Conservation (phyloP, 192 early-diverging fungal genomes). For the Polychytrium aggregatum region DNA sequence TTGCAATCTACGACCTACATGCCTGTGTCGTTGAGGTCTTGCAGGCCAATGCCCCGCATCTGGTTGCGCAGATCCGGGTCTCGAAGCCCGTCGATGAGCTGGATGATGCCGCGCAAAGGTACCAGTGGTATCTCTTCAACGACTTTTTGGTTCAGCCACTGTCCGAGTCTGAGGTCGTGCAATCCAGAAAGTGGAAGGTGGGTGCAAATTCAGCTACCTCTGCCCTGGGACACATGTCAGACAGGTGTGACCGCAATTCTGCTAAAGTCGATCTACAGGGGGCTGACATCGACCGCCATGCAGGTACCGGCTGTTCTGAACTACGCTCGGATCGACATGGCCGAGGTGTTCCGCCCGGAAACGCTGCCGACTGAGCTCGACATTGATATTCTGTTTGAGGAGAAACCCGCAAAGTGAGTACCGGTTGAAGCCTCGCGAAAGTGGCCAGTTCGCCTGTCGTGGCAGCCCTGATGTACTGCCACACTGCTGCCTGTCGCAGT, state of each 20-base stretch:
- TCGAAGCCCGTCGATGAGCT: constrained; percentile 2
- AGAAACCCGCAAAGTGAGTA: too few relatives aligned
- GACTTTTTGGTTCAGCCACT: constrained; percentile 85
- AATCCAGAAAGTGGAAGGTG: constrained; percentile 51
- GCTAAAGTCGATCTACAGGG: too few relatives aligned
- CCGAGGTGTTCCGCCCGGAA: constrained; percentile 33
- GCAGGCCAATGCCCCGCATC: constrained; percentile 51
- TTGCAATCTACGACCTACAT: constrained; percentile 53
- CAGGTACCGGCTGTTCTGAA: constrained; percentile 58
- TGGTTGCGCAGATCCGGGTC: constrained; percentile 61
- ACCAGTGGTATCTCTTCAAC: constrained; percentile 85
- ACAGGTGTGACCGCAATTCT: too few relatives aligned
- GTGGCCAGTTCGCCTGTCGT: too few relatives aligned
- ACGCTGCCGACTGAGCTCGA: constrained; percentile 23
- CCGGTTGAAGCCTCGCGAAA: too few relatives aligned
- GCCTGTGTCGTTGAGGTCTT: constrained; percentile 29
- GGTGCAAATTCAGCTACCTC: too few relatives aligned
- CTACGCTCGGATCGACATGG: constrained; percentile 48
- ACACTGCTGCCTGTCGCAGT: too few relatives aligned
- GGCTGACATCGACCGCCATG: too few relatives aligned
- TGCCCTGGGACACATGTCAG: too few relatives aligned
- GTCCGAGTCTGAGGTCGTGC: constrained; percentile 46
- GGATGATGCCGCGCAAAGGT: not conserved
- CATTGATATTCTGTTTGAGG: too few relatives aligned
- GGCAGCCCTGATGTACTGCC: too few relatives aligned